Base-by-base conservation (phyloP, 257 asterid species). In the Przewalskia tangutica region DNA sequence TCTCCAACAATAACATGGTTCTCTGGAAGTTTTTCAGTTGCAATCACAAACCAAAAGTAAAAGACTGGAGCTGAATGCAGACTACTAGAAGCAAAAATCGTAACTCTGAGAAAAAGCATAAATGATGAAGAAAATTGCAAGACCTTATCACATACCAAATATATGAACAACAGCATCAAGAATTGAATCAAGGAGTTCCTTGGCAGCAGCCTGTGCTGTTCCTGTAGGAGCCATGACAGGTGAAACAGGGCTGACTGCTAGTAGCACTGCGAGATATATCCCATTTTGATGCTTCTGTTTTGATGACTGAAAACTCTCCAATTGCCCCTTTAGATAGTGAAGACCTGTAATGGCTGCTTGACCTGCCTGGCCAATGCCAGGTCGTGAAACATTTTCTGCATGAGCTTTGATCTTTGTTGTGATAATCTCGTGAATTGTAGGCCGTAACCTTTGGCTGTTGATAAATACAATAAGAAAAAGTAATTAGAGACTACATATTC, bases 1-100 rank as follows among this genome's bases (percentile, higher is more conserved):
- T 96, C 98, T 85, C 99, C 99, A 79, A 93, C 98, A 87, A 94
- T 90, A 81, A 96, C 97, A 92, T 96, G 99, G 89, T 96, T 96
- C 91, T 96, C 99, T 94, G 90, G 68, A 91, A 82, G 82, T 83
- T 55, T 76, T 66, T 64, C 82, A 80, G 68, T 53, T 84, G 81
- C 56, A 86, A 50, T 82, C 51, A 73, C 40, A 36, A 77, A 66
- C 71, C 58, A 23, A 56, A 79, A 60, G 42, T 38, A 56, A 40
- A 36, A 79, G 68, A 79, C 60, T 79, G 11, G 56, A 79, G 7
- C 54, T 44, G 71, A 44, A 79, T 36, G 16, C 34, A 40, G 70
- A 79, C 51, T 42, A 79, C 58, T 44, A 10, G 82, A 40, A 38
- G 64, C 51, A 84, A 73, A 36, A 84, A 67, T 83, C 82, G 32